A percentile compares a stretch with the other conserved stretches of the same genome.
Conservation (phyloP, 148 eudicot genomes). For the Chenopodium berlandieri region DNA sequence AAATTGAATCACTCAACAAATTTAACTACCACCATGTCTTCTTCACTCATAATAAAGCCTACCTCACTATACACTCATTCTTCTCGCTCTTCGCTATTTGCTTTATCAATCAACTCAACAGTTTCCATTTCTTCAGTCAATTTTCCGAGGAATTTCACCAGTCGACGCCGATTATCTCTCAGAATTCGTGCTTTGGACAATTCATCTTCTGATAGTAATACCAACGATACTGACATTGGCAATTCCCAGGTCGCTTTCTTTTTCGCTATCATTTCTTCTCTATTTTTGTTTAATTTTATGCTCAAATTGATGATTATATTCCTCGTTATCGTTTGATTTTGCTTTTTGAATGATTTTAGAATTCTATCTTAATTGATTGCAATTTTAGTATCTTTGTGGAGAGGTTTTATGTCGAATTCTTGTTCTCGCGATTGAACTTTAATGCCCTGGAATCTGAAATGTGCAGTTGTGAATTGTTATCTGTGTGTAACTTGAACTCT, state of each 20-base stretch:
- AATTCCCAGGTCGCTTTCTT: constrained; percentile 22
- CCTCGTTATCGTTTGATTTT: not conserved
- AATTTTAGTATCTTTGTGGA: too few relatives aligned
- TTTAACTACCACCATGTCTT: constrained; percentile 23
- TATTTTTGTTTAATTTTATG: not conserved
- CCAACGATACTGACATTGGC: not conserved
- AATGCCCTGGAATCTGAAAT: not conserved
- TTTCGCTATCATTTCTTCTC: not conserved
- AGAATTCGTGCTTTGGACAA: constrained; percentile 35
- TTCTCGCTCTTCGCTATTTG: constrained; percentile 15
- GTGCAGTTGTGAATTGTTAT: not conserved
- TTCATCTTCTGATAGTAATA: constrained; percentile 24
- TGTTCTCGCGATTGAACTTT: not conserved
- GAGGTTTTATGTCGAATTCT: not conserved
- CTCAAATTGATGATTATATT: constrained; percentile 11
- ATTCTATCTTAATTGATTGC: too few relatives aligned
- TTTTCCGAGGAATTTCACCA: constrained; percentile 18
- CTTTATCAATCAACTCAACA: constrained; percentile 11
- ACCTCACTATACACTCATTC: constrained; percentile 7
- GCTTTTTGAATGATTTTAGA: not conserved
- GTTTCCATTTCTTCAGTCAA: constrained; percentile 17
- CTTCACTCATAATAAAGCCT: constrained; percentile 23
- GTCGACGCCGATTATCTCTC: constrained; percentile 15
- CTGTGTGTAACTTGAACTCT: too few relatives aligned
- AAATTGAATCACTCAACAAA: not conserved